Evolutionary conservation across 176 grass and related monocot species (phyloP).

Genomic region (Saccharum spontaneum): DNA sequence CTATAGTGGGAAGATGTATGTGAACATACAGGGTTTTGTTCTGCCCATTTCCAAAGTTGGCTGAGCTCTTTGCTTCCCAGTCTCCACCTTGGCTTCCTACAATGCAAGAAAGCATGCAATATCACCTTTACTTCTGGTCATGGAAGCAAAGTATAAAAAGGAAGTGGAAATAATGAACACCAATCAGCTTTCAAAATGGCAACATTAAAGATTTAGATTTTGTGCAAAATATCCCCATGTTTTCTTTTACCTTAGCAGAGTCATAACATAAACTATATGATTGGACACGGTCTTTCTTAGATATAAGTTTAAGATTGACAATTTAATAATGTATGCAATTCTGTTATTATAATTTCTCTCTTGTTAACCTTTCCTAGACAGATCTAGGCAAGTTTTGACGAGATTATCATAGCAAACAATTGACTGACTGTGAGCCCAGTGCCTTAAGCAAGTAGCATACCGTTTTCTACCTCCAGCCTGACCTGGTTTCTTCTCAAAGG

Average conservation of each 20-base stretch:
- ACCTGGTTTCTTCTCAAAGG: constrained; percentile 65
- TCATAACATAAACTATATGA: constrained; percentile 1
- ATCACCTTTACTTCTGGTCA: not conserved
- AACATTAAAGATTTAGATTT: not conserved
- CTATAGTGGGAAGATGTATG: constrained; percentile 17
- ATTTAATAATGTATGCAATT: not conserved
- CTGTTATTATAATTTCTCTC: not conserved
- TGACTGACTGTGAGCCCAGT: not conserved
- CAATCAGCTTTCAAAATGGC: not conserved
- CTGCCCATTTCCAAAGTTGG: constrained; percentile 97
- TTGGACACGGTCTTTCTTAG: not conserved
- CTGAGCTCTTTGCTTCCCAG: constrained; percentile 89
- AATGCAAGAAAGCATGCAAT: constrained; percentile 26
- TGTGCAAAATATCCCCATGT: not conserved
- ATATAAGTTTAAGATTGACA: constrained; percentile 4
- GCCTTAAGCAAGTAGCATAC: constrained; percentile 39
- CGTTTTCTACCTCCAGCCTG: constrained; percentile 82
- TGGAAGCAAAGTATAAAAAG: constrained; percentile 9
- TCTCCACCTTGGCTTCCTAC: constrained; percentile 83
- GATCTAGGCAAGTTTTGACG: not conserved
- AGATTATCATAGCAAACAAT: not conserved
- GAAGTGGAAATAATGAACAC: not conserved
- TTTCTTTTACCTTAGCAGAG: not conserved
- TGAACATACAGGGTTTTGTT: constrained; percentile 88
- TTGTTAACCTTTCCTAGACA: not conserved